Conservation (phyloP, 78 protist species). For the Planoprotostelium fungivorum region DNA sequence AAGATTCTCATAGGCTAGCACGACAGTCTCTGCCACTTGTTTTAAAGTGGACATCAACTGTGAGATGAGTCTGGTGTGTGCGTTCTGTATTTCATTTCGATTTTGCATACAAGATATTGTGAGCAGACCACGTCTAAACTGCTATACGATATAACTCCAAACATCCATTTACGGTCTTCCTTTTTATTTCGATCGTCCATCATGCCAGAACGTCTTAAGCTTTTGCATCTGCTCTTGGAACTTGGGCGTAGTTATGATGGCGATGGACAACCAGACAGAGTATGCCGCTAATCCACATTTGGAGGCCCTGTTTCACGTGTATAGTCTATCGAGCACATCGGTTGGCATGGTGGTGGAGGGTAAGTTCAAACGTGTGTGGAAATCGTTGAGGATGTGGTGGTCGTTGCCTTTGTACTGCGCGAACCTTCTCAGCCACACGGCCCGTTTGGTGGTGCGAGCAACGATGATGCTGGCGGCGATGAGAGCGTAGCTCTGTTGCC, state of each 20-base stretch:
- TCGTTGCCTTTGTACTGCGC: background rate
- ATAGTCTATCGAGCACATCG: background rate
- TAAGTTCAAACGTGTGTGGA: background rate
- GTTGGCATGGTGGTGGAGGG: background rate
- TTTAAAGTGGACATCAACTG: too few relatives aligned
- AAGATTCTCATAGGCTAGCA: too few relatives aligned
- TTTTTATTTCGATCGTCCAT: background rate
- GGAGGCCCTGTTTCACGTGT: background rate
- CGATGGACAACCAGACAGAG: background rate
- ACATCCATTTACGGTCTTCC: background rate
- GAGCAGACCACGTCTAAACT: too few relatives aligned
- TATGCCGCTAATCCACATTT: background rate
- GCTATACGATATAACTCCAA: too few relatives aligned
- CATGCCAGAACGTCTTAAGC: background rate
- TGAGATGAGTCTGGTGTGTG: too few relatives aligned
- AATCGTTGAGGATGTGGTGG: background rate
- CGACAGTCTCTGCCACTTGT: too few relatives aligned
- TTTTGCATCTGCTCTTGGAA: background rate
- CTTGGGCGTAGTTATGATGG: background rate
- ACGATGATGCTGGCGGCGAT: background rate
- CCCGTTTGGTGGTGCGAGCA: background rate
- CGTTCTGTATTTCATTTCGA: too few relatives aligned
- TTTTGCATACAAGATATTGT: too few relatives aligned
- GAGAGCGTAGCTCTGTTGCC: background rate
- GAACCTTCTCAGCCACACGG: background rate